Conservation (phyloP, 2,329 filamentous ascomycete genomes). For the Sordariomycetes sp. region DNA sequence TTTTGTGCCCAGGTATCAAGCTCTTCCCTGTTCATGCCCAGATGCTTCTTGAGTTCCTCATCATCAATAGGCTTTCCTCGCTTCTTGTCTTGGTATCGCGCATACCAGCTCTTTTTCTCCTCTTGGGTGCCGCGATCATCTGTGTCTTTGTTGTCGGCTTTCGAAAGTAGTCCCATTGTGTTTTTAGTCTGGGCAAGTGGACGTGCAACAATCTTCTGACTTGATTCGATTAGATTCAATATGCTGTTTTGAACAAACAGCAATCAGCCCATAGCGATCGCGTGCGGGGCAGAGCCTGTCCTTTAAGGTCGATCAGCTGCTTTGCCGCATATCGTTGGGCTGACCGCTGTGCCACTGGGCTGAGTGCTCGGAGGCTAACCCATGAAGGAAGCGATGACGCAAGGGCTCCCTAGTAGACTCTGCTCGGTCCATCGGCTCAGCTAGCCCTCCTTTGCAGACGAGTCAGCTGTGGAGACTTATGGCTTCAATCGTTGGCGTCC, state of each 20-base stretch:
- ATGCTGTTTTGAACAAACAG: background rate
- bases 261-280: background rate
- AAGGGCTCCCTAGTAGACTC: no score
- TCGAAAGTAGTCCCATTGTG: background rate
- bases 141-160: background rate
- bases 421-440: no score
- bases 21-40: slow-evolving; percentile 16
- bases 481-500: no score
- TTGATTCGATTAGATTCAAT: background rate
- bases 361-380: no score
- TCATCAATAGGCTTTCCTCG: slow-evolving; percentile 11
- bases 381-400: no score
- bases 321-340: background rate
- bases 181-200: background rate
- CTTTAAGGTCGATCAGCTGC: background rate
- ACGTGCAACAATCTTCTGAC: background rate
- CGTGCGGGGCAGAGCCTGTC: background rate
- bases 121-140: background rate
- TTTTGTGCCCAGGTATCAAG: slow-evolving; percentile 26
- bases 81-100: slow-evolving; percentile 4
- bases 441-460: no score
- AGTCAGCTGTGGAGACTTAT: no score
- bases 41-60: slow-evolving; percentile 19
- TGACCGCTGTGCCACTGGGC: background rate
- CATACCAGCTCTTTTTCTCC: slow-evolving; percentile 4